These are phyloP conservation scores for Trichoderma gracile DNA, from an alignment of 2,329 filamentous ascomycete species.

Conservation along the genomic window DNA sequence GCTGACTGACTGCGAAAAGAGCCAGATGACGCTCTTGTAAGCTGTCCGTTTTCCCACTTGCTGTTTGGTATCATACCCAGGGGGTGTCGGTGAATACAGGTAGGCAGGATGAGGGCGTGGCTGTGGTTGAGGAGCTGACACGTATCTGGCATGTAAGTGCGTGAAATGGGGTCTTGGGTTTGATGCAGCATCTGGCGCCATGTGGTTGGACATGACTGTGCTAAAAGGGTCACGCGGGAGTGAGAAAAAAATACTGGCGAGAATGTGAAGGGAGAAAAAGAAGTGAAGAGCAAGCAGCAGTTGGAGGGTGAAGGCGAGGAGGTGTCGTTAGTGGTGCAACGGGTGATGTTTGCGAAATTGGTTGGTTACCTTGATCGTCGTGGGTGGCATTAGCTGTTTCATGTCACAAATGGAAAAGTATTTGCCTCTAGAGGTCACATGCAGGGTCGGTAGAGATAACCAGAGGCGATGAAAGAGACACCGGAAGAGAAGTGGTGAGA, in stretches of 20 bases:
- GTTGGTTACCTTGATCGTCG: neutral
- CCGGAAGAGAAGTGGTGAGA: too few species aligned
- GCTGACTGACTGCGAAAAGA: neutral
- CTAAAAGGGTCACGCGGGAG: constrained; percentile 15
- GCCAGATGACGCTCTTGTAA: neutral
- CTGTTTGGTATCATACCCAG: too few species aligned
- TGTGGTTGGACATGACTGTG: constrained; percentile 19
- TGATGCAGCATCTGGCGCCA: constrained; percentile 1
- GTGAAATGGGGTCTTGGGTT: neutral
- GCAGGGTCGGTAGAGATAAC: too few species aligned
- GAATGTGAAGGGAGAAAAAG: neutral
- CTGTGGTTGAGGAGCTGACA: constrained; percentile 22
- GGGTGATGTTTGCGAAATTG: too few species aligned
- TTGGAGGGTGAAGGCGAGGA: neutral
- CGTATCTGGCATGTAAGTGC: constrained; percentile 11
- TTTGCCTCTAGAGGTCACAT: too few species aligned
- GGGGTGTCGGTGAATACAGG: neutral
- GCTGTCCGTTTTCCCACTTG: neutral
- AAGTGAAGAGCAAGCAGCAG: neutral
- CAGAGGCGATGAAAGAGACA: too few species aligned
- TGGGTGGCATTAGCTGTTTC: neutral
- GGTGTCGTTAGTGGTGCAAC: neutral
- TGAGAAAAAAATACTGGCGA: neutral
- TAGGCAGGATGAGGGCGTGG: constrained; percentile 10
- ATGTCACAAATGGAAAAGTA: neutral